phyloP scores from a whole-genome alignment of 148 eudicot genomes.

The Pharnaceum exiguum region DNA sequence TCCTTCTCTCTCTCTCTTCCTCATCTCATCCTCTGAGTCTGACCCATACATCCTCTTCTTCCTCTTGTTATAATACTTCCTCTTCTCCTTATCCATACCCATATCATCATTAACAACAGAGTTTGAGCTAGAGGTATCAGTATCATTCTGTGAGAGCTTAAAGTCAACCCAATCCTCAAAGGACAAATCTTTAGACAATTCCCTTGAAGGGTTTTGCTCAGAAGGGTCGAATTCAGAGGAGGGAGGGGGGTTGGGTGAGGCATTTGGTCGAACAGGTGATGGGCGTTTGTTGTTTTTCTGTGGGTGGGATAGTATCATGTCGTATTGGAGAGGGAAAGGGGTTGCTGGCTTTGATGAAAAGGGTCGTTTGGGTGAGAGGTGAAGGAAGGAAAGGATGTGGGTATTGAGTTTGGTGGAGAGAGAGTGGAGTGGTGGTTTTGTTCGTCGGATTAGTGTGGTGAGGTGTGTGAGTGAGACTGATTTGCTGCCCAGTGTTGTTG shows the following conservation, averaged over 20 bases:
- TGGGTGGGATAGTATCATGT: conserved; percentile 72
- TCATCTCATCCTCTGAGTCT: conserved; percentile 70
- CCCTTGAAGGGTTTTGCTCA: conserved; percentile 5
- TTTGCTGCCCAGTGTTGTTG: too few species aligned
- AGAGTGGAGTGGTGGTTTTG: conserved; percentile 13
- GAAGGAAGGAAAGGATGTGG: conserved; percentile 16
- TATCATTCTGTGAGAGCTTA: conserved; percentile 33
- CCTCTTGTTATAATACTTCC: conserved; percentile 82
- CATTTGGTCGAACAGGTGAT: conserved; percentile 26
- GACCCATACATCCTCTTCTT: conserved; percentile 78
- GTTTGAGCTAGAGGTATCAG: not conserved
- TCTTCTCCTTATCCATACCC: conserved; percentile 66
- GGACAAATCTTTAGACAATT: conserved; percentile 30
- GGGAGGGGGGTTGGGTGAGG: conserved; percentile 6
- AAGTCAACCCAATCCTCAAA: conserved; percentile 84
- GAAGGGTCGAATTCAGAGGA: conserved; percentile 22
- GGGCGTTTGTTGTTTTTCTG: conserved; percentile 22
- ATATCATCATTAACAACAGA: not conserved
- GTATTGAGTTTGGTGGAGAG: too few species aligned
- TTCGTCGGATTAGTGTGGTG: conserved; percentile 33
- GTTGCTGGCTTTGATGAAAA: conserved; percentile 58
- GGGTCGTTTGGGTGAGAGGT: conserved; percentile 10
- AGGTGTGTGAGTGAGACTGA: conserved; percentile 22
- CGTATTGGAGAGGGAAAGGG: conserved; percentile 83
- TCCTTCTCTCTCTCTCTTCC: conserved; percentile 23